phyloP scores from a whole-genome alignment of 495 filamentous ascomycete genomes.

The Lasiosphaeria hispida region DNA sequence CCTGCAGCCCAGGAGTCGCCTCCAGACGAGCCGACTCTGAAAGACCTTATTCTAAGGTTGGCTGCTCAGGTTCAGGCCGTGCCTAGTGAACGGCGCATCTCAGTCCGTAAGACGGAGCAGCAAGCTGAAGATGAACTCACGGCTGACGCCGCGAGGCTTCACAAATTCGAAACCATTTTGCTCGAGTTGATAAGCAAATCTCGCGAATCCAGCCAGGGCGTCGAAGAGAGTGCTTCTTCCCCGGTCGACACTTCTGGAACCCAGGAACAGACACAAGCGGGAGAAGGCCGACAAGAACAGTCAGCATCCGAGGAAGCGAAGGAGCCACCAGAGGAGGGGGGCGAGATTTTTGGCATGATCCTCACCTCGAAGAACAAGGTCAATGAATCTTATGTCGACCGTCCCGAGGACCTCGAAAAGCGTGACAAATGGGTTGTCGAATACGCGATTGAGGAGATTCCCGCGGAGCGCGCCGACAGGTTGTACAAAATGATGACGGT shows the following conservation, averaged over 20 bases:
- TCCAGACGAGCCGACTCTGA: slow-evolving; percentile 20
- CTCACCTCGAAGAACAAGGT: slow-evolving; percentile 71
- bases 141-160: slow-evolving; percentile 31
- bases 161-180: slow-evolving; percentile 40
- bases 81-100: slow-evolving; percentile 3
- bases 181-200: slow-evolving; percentile 35
- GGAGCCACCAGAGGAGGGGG: slow-evolving; percentile 14
- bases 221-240: neutral
- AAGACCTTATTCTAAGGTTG: slow-evolving; percentile 29
- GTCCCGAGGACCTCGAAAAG: slow-evolving; percentile 52
- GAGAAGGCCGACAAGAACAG: neutral
- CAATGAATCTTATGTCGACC: slow-evolving; percentile 60
- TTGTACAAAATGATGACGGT: slow-evolving; percentile 51
- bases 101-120: neutral
- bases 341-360: slow-evolving; percentile 49
- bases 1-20: slow-evolving; percentile 8
- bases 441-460: slow-evolving; percentile 65
- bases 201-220: neutral
- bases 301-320: slow-evolving; percentile 5
- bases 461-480: slow-evolving; percentile 31
- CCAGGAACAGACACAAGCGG: neutral
- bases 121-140: slow-evolving; percentile 10
- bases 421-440: slow-evolving; percentile 70
- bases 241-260: neutral
- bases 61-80: slow-evolving; percentile 14